Percentiles rank a stretch among this genome's conserved stretches.
phyloP scores from a whole-genome alignment of 2,329 filamentous ascomycete genomes.

The Neofusicoccum umdonicola region DNA sequence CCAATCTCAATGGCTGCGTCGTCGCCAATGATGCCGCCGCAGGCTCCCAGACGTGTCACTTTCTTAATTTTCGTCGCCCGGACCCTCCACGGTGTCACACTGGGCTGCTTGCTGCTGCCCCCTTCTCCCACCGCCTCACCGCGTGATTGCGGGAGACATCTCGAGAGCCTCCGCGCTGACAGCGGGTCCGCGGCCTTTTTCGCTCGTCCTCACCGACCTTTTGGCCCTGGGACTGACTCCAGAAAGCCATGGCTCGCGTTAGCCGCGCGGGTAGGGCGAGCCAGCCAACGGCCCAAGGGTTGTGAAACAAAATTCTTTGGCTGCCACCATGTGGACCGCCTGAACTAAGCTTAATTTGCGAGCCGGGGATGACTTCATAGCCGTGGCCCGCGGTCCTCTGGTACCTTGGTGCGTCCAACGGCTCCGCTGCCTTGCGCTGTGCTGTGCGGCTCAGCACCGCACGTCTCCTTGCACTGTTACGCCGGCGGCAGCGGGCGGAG shows the following conservation, averaged over 20 bases:
- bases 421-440: too few relatives aligned
- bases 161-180: not conserved
- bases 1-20: not conserved
- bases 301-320: conserved; percentile 1
- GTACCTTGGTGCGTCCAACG: too few relatives aligned
- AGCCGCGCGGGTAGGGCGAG: not conserved
- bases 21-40: not conserved
- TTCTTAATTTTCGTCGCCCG: not conserved
- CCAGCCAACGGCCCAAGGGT: not conserved
- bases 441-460: too few relatives aligned
- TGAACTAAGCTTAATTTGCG: conserved; percentile 15
- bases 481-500: too few relatives aligned
- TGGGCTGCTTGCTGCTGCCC: not conserved
- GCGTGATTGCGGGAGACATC: not conserved
- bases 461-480: too few relatives aligned
- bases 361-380: conserved; percentile 11
- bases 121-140: not conserved
- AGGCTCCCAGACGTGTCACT: not conserved
- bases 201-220: conserved; percentile 3
- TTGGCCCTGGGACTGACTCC: not conserved
- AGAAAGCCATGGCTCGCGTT: not conserved
- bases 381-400: not conserved
- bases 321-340: not conserved
- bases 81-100: not conserved
- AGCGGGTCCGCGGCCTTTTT: too few relatives aligned